Base-by-base conservation (phyloP, 2,329 filamentous ascomycete genomes). In the Sclerotinia sclerotiorum region DNA sequence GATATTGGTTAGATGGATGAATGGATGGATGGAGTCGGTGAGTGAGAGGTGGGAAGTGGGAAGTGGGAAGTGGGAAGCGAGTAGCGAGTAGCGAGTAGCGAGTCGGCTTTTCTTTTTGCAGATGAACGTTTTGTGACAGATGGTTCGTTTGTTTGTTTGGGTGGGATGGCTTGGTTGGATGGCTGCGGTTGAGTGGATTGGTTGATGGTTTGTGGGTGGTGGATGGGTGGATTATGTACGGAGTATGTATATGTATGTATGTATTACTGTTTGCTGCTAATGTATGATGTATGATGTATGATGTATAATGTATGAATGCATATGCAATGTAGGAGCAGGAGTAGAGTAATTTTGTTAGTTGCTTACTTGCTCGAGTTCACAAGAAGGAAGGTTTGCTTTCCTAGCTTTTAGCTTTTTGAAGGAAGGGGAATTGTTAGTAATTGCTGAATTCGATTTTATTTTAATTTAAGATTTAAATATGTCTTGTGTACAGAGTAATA, bases 221-320 rank as follows among this genome's bases (percentile, higher is more conserved):
- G n/a, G n/a, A 24, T 29, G 17, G 51, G 10, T 5, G 19, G 5
- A 32, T 48, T n/a, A 48, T 61, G 39, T 39, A 39, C 39, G 35
- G 35, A 39, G 35, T 39, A 39, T 39, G 10, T n/a, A n/a, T 39
- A 13, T 13, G 32, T 48, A 35, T 42, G n/a, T 57, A 42, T 57
- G 21, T 42, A 17, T 49, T 42, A 56, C n/a, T 24, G 54, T 39
- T 56, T 56, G 54, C 54, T 56, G 32, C 54, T 24, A 35, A 55
- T 57, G 55, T 57, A 57, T 57, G 21, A 35, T 61, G 57, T 29
- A 21, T 48, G 32, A 56, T 56, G 52, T 55, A n/a, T 24, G 17
- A 27, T 51, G n/a, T 51, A 62, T 62, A 24, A 27, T 51, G n/a
- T 51, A 62, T 62, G 60, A 27, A 62, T 62, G 60, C 60, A 62